Evolutionary conservation across 352 stramenopile genomes (phyloP).

Genomic region (Aphanomyces euteiches): DNA sequence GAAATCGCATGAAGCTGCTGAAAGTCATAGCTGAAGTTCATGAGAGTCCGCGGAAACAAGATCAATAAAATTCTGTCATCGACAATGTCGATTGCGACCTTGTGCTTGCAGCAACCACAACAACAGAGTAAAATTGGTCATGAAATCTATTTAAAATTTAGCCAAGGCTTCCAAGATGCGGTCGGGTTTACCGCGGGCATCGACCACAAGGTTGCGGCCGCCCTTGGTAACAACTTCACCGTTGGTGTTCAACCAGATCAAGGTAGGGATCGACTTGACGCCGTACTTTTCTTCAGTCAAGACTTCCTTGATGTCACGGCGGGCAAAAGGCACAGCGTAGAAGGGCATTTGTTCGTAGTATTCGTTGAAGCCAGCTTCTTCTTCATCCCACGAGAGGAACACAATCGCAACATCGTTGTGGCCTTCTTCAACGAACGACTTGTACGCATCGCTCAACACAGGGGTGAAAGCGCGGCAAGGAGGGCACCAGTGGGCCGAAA

Average conservation of each 20-base stretch:
- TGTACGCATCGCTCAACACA: conserved; percentile 87
- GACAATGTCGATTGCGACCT: neutral
- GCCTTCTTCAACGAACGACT: conserved; percentile 76
- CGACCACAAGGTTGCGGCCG: conserved; percentile 62
- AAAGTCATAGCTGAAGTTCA: neutral
- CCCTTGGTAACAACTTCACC: conserved; percentile 79
- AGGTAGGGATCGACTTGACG: conserved; percentile 85
- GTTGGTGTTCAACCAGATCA: conserved; percentile 86
- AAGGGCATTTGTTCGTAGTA: conserved; percentile 93
- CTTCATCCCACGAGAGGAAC: conserved; percentile 86
- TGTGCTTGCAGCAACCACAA: neutral
- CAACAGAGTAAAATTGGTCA: too few species aligned
- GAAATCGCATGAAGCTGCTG: conserved; percentile 22
- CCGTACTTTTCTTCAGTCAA: conserved; percentile 74
- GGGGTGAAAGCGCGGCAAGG: conserved; percentile 94
- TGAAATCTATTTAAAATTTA: neutral
- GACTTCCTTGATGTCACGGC: conserved; percentile 61
- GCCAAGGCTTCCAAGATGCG: conserved; percentile 14
- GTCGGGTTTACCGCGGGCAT: conserved; percentile 47
- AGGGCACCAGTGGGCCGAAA: conserved; percentile 94
- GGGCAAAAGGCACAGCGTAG: conserved; percentile 91
- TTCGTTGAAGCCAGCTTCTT: conserved; percentile 71
- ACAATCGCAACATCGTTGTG: conserved; percentile 88
- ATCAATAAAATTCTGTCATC: neutral
- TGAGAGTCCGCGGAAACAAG: neutral